Base-by-base conservation (phyloP, 306 rosid genomes). In the Vigna hirtella region DNA sequence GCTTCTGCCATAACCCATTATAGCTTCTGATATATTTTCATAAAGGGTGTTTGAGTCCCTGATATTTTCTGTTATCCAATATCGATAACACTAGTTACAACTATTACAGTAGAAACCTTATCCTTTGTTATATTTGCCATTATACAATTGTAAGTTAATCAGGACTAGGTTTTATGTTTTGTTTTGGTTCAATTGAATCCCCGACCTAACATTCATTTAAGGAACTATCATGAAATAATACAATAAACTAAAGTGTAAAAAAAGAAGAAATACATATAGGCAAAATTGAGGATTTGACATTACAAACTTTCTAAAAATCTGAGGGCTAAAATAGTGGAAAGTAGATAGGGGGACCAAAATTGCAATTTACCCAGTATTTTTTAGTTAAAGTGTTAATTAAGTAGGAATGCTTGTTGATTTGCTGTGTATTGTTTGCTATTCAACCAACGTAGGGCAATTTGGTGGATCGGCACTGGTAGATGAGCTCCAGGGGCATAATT, bases 401-500 rank as follows among this genome's bases (percentile, higher is more conserved):
- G 47, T 79, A 59, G 45, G 38, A 66, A 77, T 55, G 50, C 53
- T 70, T 73, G 71, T 47, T 79, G 61, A 30, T 86, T 32, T 83
- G 18, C 76, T 43, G 59, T 73, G 34, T 80, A 52, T 83, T 38
- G 34, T 32, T 52, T 68, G 70, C 64, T 77, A 16, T 79, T 82
- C 18, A 83, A 57, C 63, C 49, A 50, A 51, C 24, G 51, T 70
- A 87, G 97, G 93, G 74, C 83, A 87, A 88, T 84, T 83, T 55
- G 87, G 71, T 84, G 97, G 97, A 79, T 73, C 95, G 70, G 66
- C 91, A 42, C 56, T 87, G 74, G 86, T 83, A 67, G 91, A 89
- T 83, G 98, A 91, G 82, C 85, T 96, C 74, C 94, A 83, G 87
- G 96, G 91, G 64, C 91, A 96, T 77, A 90, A 87, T 88, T 77